Evolutionary conservation across 345 rosid genomes (phyloP).

Genomic region (Kandelia obovata): DNA sequence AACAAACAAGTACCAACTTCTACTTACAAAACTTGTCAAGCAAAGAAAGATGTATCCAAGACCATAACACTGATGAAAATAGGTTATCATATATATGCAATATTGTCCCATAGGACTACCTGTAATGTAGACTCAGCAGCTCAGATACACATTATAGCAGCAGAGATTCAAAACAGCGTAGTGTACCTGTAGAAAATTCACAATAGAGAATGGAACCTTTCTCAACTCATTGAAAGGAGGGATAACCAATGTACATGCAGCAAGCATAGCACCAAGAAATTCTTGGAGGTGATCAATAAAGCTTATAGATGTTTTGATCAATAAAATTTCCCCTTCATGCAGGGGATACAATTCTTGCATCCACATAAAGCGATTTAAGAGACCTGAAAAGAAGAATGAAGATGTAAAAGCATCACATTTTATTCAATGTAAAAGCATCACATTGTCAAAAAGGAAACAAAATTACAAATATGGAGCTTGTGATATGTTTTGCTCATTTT

Average conservation of each 20-base stretch:
- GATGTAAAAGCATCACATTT: constrained; percentile 11
- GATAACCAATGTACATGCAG: constrained; percentile 56
- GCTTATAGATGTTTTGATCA: constrained; percentile 85
- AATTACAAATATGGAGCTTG: neutral
- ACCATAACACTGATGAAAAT: too few species aligned
- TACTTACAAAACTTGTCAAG: neutral
- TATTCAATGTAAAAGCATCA: neutral
- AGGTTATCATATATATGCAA: too few species aligned
- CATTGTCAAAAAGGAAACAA: neutral
- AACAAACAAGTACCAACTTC: neutral
- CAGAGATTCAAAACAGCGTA: neutral
- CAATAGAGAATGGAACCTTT: constrained; percentile 42
- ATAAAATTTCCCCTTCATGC: constrained; percentile 47
- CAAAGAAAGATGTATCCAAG: neutral
- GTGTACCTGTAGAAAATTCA: constrained; percentile 67
- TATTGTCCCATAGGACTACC: too few species aligned
- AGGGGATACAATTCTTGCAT: constrained; percentile 80
- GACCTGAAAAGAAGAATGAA: constrained; percentile 47
- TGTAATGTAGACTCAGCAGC: neutral
- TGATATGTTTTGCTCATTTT: neutral
- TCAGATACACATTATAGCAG: neutral
- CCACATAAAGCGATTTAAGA: constrained; percentile 85
- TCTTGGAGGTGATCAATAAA: constrained; percentile 95
- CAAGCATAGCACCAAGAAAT: constrained; percentile 71
- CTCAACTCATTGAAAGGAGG: constrained; percentile 59